Evolutionary conservation across 306 rosid species (phyloP).

Genomic region (Cucurbita ficifolia): DNA sequence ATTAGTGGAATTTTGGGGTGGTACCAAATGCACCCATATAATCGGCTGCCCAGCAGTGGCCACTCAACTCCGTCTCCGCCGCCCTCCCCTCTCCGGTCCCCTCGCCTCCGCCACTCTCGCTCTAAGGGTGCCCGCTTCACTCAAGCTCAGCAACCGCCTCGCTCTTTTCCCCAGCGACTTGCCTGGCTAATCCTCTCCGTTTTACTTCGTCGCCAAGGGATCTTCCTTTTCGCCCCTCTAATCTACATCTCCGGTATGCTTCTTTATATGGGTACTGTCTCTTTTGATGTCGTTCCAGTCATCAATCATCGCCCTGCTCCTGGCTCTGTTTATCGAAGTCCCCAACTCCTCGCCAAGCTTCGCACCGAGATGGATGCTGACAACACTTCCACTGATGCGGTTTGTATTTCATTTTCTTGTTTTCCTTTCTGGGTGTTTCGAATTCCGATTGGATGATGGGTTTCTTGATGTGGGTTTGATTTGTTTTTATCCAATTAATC

Average conservation of each 20-base stretch:
- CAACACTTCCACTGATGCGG: slow-evolving; percentile 69
- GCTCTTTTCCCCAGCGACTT: slow-evolving; percentile 41
- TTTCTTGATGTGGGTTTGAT: slow-evolving; percentile 4
- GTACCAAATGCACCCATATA: slow-evolving; percentile 55
- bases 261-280: slow-evolving; percentile 67
- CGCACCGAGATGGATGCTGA: slow-evolving; percentile 60
- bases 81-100: slow-evolving; percentile 71
- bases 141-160: slow-evolving; percentile 26
- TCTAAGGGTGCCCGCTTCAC: slow-evolving; percentile 42
- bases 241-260: slow-evolving; percentile 85
- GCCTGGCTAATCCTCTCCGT: slow-evolving; percentile 59
- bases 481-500: neutral
- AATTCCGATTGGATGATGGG: neutral
- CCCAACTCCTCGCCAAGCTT: slow-evolving; percentile 52
- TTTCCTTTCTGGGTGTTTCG: too few species aligned
- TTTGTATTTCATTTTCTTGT: slow-evolving; percentile 10
- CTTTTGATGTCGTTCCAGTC: slow-evolving; percentile 59
- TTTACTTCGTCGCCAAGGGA: slow-evolving; percentile 76
- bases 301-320: slow-evolving; percentile 57
- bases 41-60: slow-evolving; percentile 88
- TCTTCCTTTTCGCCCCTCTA: slow-evolving; percentile 90
- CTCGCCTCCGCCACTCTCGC: slow-evolving; percentile 55
- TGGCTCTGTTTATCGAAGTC: slow-evolving; percentile 73
- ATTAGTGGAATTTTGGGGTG: neutral
- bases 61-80: slow-evolving; percentile 91